These are phyloP conservation scores for Malbranchea zuffiana DNA, from an alignment of 2,329 filamentous ascomycete genomes.

Conservation along the genomic window DNA sequence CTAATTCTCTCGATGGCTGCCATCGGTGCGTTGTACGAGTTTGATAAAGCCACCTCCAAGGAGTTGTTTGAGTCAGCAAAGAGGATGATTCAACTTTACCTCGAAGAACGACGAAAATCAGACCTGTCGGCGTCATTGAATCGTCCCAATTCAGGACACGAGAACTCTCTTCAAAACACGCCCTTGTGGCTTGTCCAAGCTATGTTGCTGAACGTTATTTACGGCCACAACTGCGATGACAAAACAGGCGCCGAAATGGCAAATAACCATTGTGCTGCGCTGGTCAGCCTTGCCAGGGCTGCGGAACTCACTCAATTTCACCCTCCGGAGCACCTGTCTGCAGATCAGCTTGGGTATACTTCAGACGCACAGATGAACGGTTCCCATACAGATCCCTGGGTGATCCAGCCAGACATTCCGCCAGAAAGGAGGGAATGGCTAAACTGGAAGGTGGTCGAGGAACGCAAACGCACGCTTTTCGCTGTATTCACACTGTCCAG, in stretches of 20 bases:
- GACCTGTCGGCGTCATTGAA: conserved; percentile 57
- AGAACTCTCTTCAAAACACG: conserved; percentile 59
- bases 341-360: conserved; percentile 35
- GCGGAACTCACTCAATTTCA: conserved; percentile 57
- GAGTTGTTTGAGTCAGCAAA: conserved; percentile 88
- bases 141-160: conserved; percentile 40
- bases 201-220: conserved; percentile 92
- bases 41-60: conserved; percentile 65
- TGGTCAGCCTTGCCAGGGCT: conserved; percentile 82
- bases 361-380: conserved; percentile 50
- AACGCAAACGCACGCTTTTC: conserved; percentile 86
- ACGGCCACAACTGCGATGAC: conserved; percentile 88
- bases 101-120: conserved; percentile 80
- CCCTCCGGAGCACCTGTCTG: conserved; percentile 28
- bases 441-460: conserved; percentile 76
- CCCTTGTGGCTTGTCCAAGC: conserved; percentile 93
- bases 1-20: conserved; percentile 79
- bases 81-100: conserved; percentile 85
- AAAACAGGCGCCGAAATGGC: conserved; percentile 85
- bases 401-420: conserved; percentile 25
- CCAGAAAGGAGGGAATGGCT: conserved; percentile 57
- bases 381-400: conserved; percentile 35
- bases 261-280: conserved; percentile 77
- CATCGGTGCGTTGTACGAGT: conserved; percentile 78
- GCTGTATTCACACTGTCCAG: conserved; percentile 86